Evolutionary conservation across 148 eudicot genomes (phyloP), one percentile per base, ranked within the genome.

Genomic region (Persicaria tinctoria): DNA sequence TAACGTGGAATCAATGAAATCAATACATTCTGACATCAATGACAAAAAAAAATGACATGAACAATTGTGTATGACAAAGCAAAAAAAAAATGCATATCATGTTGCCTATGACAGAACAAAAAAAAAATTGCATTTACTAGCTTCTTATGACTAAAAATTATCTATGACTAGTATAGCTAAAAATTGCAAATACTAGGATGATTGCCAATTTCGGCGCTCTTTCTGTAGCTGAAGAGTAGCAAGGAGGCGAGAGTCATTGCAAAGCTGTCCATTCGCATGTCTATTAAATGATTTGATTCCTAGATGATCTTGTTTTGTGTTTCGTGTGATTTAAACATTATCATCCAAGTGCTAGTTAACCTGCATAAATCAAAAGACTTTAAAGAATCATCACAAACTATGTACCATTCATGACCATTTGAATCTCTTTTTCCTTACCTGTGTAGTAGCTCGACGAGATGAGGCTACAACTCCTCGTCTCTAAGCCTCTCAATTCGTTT

Each of bases 391-490:
- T n/a, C 2, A 64, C 38, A 64, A 32, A 27, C 46, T 32, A 32
- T 10, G 38, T 41, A 64, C 32, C 46, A 64, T 64, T 64, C 69
- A 64, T 32, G n/a, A 4, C 0, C 20, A 60, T 2, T 60, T 16
- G 0, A 1, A 11, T 69, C 4, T 5, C 6, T 1, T 38, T 54
- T 75, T 74, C 45, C 85, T 76, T 83, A 82, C 92, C 92, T 87
- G 18, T 79, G 84, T 3, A 86, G 76, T 60, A 89, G 81, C 79
- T 89, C 93, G 64, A 87, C 50, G 12, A 86, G 79, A 59, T 89
- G 90, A 5, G 92, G 92, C 53, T 78, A 86, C 72, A 89, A 84
- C 78, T 89, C 93, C 47, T 89, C 87, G 75, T 86, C 93, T 85
- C 82, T 83, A 8, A 87, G 69, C 68, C 82, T 87, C 63, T 84